phyloP scores from a whole-genome alignment of 2,329 filamentous ascomycete genomes.

The Arthroderma sp. region DNA sequence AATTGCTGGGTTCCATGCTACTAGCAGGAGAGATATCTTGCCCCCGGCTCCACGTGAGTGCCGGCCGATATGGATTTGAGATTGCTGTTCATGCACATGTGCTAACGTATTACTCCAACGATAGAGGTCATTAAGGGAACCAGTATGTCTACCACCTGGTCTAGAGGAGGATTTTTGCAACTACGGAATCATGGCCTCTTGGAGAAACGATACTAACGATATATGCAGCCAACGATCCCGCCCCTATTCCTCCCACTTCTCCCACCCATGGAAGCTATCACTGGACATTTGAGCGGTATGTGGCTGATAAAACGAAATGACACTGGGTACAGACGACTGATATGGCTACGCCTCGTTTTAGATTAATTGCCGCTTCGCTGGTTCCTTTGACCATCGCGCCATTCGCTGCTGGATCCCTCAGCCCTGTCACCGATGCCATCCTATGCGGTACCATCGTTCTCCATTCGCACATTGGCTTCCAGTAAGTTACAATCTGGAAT shows the following conservation, averaged over 20 bases:
- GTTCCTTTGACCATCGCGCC: conserved; percentile 79
- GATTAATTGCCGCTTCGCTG: conserved; percentile 63
- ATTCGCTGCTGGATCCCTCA: conserved; percentile 82
- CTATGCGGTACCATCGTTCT: conserved; percentile 72
- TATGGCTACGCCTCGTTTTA: conserved; percentile 20
- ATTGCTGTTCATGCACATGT: not conserved
- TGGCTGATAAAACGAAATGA: not conserved
- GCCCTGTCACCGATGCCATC: conserved; percentile 75
- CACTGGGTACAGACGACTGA: not conserved
- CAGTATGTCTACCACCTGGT: conserved; percentile 38
- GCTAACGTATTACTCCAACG: conserved; percentile 31
- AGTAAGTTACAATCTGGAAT: conserved; percentile 39
- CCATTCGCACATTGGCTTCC: conserved; percentile 92
- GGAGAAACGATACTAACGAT: conserved; percentile 3
- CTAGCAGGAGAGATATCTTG: conserved; percentile 59
- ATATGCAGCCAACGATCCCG: conserved; percentile 67
- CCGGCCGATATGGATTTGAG: not conserved
- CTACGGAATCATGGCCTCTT: not conserved
- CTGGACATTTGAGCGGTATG: conserved; percentile 80
- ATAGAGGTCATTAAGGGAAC: conserved; percentile 62
- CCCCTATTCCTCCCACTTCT: conserved; percentile 55
- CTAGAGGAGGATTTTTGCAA: too few species aligned
- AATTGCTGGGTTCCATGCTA: conserved; percentile 76
- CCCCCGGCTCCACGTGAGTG: conserved; percentile 73
- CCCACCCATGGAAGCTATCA: conserved; percentile 90